These are phyloP conservation scores for Daldinia eschscholtzii DNA, from an alignment of 2,329 filamentous ascomycete genomes.

Conservation along the genomic window DNA sequence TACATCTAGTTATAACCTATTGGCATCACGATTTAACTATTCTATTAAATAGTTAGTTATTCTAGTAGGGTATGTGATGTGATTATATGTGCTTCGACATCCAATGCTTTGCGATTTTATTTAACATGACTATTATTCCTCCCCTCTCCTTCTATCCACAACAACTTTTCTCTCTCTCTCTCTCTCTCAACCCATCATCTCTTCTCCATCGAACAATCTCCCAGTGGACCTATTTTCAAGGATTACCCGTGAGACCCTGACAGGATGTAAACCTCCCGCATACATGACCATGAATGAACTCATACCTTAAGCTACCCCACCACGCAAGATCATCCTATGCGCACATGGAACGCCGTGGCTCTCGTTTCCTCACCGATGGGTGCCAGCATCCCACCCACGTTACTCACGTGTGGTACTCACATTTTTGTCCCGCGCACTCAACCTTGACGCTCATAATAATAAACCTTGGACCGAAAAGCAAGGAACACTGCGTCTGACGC, in stretches of 20 bases:
- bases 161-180: not conserved
- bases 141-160: slow-evolving; percentile 15
- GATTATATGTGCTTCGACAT: not conserved
- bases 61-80: not conserved
- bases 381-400: slow-evolving; percentile 44
- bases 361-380: slow-evolving; percentile 48
- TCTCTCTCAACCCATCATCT: not conserved
- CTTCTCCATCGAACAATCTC: slow-evolving; percentile 34
- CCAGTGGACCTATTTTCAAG: slow-evolving; percentile 20
- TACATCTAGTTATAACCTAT: not conserved
- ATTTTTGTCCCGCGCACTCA: slow-evolving; percentile 16
- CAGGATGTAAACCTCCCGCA: slow-evolving; percentile 2
- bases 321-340: slow-evolving; percentile 37
- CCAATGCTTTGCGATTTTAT: slow-evolving; percentile 15
- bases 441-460: slow-evolving; percentile 26
- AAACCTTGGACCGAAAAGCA: slow-evolving; percentile 32
- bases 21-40: not conserved
- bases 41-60: not conserved
- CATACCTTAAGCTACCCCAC: slow-evolving; percentile 23
- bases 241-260: slow-evolving; percentile 20
- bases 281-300: slow-evolving; percentile 23
- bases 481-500: slow-evolving; percentile 33
- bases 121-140: slow-evolving; percentile 14
- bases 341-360: slow-evolving; percentile 41
- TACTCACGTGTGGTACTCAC: slow-evolving; percentile 41